Conservation (phyloP, 2,329 filamentous ascomycete species). For the Penicillium sp. region DNA sequence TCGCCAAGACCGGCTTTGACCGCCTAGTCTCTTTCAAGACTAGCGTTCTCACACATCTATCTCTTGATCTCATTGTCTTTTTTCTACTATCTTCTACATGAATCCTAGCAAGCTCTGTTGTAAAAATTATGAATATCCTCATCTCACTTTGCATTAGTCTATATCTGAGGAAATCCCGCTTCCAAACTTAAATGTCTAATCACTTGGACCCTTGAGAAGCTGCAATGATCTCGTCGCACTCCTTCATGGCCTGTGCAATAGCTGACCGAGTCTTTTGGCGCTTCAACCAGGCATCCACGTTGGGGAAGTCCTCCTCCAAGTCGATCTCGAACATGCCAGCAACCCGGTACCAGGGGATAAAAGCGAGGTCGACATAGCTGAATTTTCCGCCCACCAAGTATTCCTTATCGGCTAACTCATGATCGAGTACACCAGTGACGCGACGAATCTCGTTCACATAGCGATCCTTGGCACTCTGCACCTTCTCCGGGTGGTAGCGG, state of each 20-base stretch:
- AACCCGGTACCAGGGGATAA: slow-evolving; percentile 37
- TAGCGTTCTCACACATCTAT: not conserved
- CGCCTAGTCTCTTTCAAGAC: not conserved
- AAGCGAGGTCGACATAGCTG: slow-evolving; percentile 45
- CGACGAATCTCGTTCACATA: slow-evolving; percentile 49
- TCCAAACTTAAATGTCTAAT: not conserved
- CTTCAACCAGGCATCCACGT: slow-evolving; percentile 31
- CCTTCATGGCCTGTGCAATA: slow-evolving; percentile 23
- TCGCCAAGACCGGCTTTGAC: slow-evolving; percentile 27
- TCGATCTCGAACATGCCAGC: slow-evolving; percentile 17
- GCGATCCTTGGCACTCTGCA: slow-evolving; percentile 45
- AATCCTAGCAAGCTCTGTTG: no score
- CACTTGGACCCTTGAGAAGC: not conserved
- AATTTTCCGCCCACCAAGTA: slow-evolving; percentile 47
- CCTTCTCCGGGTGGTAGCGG: slow-evolving; percentile 43
- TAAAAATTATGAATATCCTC: no score
- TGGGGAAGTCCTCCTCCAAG: slow-evolving; percentile 30
- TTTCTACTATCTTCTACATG: not conserved
- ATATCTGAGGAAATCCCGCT: not conserved
- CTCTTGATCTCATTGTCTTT: no score
- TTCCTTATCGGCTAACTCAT: slow-evolving; percentile 34
- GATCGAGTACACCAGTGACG: slow-evolving; percentile 46
- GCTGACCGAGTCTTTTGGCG: slow-evolving; percentile 27
- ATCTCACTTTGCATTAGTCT: no score
- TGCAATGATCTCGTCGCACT: slow-evolving; percentile 7